Evolutionary conservation across 2,329 filamentous ascomycete species (phyloP), one percentile per base, ranked within the genome.

Genomic region (Capronia americana): DNA sequence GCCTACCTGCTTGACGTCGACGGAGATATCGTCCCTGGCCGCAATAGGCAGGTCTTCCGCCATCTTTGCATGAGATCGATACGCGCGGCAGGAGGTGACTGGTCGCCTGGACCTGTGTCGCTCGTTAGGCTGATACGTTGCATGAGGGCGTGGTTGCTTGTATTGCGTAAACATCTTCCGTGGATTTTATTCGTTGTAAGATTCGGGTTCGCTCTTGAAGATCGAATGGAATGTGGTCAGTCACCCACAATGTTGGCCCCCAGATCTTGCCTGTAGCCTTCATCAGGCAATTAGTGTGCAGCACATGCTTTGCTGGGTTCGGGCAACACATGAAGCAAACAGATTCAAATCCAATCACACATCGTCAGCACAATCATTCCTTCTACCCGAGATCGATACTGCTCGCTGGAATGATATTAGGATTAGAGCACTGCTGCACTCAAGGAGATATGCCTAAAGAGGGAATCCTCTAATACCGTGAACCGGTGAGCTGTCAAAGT

Each of bases 381-480:
- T 44, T 44, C 20, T 3, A 44, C 17, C 38, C 38, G 38, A n/a
- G 38, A 20, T 30, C 28, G 28, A 55, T 17, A 12, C 26, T 53
- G 26, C 26, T 28, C 23, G 10, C 14, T 12, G 48, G 48, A 55
- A 55, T 32, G 53, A 55, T 55, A 55, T 55, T 55, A 55, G 28
- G 17, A 55, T 55, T 55, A 55, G 28, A 32, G 53, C 48, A 10
- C 53, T 55, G 24, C 28, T 55, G 17, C 28, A 55, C 53, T 32
- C 53, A n/a, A 20, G 24, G 28, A 20, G 28, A 34, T n/a, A 30
- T 10, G 26, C 17, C 53, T 24, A 55, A 32, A 12, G 28, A 55
- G 24, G 28, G 17, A 3, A 20, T 55, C 26, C 14, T 24, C 53
- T 20, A 55, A 55, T 17, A 32, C 53, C n/a, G 48, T 3, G 48